A percentile compares a stretch with the other conserved stretches of the same genome.
Evolutionary conservation across 2,329 filamentous ascomycete species (phyloP).

Genomic region (Colletotrichum magnum): DNA sequence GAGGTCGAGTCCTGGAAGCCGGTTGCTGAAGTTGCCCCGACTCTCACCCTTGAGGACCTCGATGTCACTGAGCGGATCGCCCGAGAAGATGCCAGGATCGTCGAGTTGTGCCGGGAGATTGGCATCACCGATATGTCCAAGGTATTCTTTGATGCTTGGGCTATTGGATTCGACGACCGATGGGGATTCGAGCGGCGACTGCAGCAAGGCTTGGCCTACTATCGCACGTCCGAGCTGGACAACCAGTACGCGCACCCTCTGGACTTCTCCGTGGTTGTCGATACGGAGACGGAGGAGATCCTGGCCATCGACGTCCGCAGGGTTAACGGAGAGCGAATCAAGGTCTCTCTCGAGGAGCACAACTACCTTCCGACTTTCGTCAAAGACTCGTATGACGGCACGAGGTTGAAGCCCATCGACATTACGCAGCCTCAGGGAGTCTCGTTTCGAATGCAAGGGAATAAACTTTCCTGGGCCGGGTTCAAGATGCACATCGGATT

Average conservation of each 20-base stretch:
- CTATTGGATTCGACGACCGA: conserved; percentile 85
- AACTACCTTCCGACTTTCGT: conserved; percentile 60
- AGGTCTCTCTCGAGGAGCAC: conserved; percentile 60
- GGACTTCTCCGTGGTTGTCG: conserved; percentile 60
- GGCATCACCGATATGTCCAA: conserved; percentile 88
- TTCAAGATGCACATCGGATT: conserved; percentile 67
- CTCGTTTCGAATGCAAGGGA: conserved; percentile 70
- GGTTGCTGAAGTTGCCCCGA: conserved; percentile 61
- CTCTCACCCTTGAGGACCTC: conserved; percentile 84
- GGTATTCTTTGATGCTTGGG: conserved; percentile 88
- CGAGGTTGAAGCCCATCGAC: conserved; percentile 77
- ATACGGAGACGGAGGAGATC: conserved; percentile 61
- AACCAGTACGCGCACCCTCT: conserved; percentile 53
- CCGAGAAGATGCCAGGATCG: conserved; percentile 79
- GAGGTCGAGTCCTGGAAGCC: conserved; percentile 61
- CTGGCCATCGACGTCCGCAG: conserved; percentile 58
- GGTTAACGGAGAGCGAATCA: conserved; percentile 44
- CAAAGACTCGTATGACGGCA: conserved; percentile 64
- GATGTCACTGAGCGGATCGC: conserved; percentile 80
- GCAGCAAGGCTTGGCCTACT: conserved; percentile 88
- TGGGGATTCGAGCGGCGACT: conserved; percentile 80
- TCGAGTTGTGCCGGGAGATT: conserved; percentile 81
- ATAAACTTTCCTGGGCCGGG: conserved; percentile 66
- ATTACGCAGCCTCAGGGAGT: conserved; percentile 79
- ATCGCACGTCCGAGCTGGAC: conserved; percentile 79